Evolutionary conservation across 495 filamentous ascomycete species (phyloP).

Genomic region (Baudoinia panamericana): DNA sequence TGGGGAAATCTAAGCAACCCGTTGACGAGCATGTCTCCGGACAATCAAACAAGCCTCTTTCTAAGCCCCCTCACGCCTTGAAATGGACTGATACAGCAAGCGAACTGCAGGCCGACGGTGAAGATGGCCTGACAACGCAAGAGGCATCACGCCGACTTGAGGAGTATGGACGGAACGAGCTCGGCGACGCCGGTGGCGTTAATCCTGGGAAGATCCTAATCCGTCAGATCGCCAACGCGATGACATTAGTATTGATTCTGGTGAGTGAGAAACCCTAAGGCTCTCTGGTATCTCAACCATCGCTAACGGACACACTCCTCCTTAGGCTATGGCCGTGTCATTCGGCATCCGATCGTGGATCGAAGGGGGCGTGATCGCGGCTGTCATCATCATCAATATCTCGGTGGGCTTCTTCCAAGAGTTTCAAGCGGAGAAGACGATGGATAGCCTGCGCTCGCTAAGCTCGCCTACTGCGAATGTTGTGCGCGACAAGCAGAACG

Average conservation of each 20-base stretch:
- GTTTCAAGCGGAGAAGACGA: constrained; percentile 74
- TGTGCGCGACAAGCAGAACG: constrained; percentile 54
- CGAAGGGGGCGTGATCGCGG: constrained; percentile 70
- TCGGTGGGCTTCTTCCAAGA: constrained; percentile 70
- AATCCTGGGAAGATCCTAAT: constrained; percentile 45
- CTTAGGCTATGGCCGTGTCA: constrained; percentile 59
- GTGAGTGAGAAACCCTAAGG: no score
- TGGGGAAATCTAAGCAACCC: no score
- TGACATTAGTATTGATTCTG: constrained; percentile 63
- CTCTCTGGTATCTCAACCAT: no score
- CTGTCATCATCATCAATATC: constrained; percentile 71
- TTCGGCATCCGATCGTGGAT: constrained; percentile 70
- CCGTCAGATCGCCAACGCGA: constrained; percentile 52
- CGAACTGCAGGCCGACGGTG: constrained; percentile 45
- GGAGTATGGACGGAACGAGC: constrained; percentile 47
- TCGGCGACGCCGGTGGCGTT: constrained; percentile 47
- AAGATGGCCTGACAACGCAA: constrained; percentile 44
- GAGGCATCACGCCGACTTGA: constrained; percentile 45
- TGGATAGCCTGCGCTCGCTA: constrained; percentile 63
- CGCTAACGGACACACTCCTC: no score
- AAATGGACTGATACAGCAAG: constrained; percentile 38
- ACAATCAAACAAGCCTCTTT: constrained; percentile 42
- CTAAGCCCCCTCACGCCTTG: constrained; percentile 53
- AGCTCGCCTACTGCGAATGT: constrained; percentile 69
- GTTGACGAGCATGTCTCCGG: constrained; percentile 36